A percentile compares a stretch with the other conserved stretches of the same genome.
phyloP scores from a whole-genome alignment of 352 stramenopile genomes.

The Globisporangium cederbergense region DNA sequence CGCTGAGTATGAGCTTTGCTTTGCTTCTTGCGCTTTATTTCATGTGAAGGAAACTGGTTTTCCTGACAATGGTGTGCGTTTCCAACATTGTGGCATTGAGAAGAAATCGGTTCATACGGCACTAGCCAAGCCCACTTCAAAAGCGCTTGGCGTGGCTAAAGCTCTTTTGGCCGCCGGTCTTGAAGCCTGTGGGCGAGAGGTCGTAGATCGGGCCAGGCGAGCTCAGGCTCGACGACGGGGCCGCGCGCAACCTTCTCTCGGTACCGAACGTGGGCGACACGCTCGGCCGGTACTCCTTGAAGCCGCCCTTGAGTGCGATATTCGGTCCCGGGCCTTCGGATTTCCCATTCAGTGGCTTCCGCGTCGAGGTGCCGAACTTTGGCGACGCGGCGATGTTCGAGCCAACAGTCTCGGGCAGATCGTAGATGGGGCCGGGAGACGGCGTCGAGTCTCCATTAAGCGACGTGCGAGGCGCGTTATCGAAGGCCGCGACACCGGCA shows the following conservation, averaged over 20 bases:
- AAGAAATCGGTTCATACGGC: not conserved
- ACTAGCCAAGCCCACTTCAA: not conserved
- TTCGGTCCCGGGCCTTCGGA: slow-evolving; percentile 60
- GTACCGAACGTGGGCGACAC: slow-evolving; percentile 75
- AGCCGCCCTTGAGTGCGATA: slow-evolving; percentile 51
- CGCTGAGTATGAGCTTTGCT: not conserved
- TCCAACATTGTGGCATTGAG: not conserved
- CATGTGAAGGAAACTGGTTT: not conserved
- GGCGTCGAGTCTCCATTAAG: slow-evolving; percentile 54
- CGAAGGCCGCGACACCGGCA: slow-evolving; percentile 50
- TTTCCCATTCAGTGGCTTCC: slow-evolving; percentile 50
- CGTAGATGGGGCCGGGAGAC: slow-evolving; percentile 75
- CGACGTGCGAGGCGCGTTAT: slow-evolving; percentile 49
- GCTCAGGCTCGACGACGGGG: slow-evolving; percentile 19
- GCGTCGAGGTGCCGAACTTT: slow-evolving; percentile 63
- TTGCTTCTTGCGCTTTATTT: not conserved
- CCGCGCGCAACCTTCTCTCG: slow-evolving; percentile 42
- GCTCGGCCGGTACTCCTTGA: slow-evolving; percentile 36
- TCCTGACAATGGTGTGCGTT: not conserved
- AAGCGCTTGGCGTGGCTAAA: slow-evolving; percentile 79
- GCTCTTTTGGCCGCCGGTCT: slow-evolving; percentile 41
- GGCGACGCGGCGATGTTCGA: slow-evolving; percentile 25
- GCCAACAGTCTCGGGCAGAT: slow-evolving; percentile 49
- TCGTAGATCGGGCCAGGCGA: slow-evolving; percentile 73
- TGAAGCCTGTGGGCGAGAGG: slow-evolving; percentile 55